Base-by-base conservation (phyloP, 805 yeast species). In the Yarrowia porcina region DNA sequence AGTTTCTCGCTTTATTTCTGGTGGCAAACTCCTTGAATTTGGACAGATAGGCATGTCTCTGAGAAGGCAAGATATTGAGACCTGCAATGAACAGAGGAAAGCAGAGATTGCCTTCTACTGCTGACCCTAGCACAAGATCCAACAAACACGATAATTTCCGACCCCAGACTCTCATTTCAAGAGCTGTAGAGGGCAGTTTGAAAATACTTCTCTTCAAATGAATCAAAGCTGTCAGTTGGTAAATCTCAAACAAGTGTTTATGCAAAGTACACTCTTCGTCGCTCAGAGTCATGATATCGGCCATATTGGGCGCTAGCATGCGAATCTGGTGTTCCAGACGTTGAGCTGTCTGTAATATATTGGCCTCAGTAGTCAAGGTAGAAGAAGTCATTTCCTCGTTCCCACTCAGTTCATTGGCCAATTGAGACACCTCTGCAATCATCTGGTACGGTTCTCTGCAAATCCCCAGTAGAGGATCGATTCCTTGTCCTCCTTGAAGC, bases 21-120 rank as follows among this genome's bases (percentile, higher is more conserved):
- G 79, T 75, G 64, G 85, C 82, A 68, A 84, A 81, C 32, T 77
- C 81, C 20, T 82, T 82, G 65, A 87, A 81, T 64, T 87, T 76
- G 15, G 67, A 69, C 36, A 76, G 72, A 21, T 39, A 56, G 12
- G 49, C 42, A 75, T 73, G 61, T 21, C 61, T 18, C 42, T 56
- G 49, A 3, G 39, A 18, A 1, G 61, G 61, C n/a, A 56, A 12
- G 80, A 88, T 84, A 70, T 85, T 85, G 69, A 89, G 81, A 1
- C 93, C 96, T 1, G 90, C 87, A 20, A 89, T 83, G 70, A 89
- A 89, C 66, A 88, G 72, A 0, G 96, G 96, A 72, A 89, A 89
- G 39, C 88, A 86, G 15, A 88, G 72, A 1, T 87, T 83, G 3
- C 89, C 85, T 69, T 88, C 91, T 44, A 88, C 86, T 1, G 83